These are phyloP conservation scores for Penicillium sp. DNA, from an alignment of 2,329 filamentous ascomycete genomes.

Conservation along the genomic window DNA sequence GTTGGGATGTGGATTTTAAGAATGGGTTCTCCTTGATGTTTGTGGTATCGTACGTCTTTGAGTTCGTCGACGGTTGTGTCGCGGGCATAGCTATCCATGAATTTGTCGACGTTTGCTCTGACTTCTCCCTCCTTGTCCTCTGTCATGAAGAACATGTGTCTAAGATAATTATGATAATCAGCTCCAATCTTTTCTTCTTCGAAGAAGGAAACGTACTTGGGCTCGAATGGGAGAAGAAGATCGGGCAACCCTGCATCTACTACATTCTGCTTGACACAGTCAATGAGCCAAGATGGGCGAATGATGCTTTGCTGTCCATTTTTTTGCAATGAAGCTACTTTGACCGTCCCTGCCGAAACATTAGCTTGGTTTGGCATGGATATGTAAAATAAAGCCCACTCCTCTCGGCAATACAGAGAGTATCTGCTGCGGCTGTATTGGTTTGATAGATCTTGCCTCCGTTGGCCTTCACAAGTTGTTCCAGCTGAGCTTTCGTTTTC, in stretches of 20 bases:
- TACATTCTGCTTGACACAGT: constrained; percentile 67
- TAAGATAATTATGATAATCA: constrained; percentile 40
- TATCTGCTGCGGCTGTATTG: constrained; percentile 59
- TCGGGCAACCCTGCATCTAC: constrained; percentile 53
- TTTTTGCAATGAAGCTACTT: constrained; percentile 80
- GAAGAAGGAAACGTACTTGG: constrained; percentile 43
- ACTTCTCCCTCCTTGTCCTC: constrained; percentile 57
- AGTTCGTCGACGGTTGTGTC: constrained; percentile 67
- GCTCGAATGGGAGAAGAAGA: constrained; percentile 64
- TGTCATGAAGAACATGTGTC: constrained; percentile 71
- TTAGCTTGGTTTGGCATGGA: constrained; percentile 10
- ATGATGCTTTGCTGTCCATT: constrained; percentile 69
- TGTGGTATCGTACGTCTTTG: constrained; percentile 35
- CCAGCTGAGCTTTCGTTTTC: constrained; percentile 74
- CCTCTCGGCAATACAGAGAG: constrained; percentile 76
- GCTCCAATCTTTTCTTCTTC: not conserved
- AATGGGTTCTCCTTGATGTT: not conserved
- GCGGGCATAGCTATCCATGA: constrained; percentile 78
- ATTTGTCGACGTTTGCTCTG: constrained; percentile 67
- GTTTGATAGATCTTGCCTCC: constrained; percentile 78
- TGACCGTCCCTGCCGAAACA: constrained; percentile 57
- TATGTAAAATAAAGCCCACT: constrained; percentile 39
- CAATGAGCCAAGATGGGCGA: constrained; percentile 76
- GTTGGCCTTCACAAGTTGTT: constrained; percentile 76
- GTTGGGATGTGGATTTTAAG: not conserved